Base-by-base conservation (phyloP, 2,329 filamentous ascomycete species). In the Diaporthe citriasiana region DNA sequence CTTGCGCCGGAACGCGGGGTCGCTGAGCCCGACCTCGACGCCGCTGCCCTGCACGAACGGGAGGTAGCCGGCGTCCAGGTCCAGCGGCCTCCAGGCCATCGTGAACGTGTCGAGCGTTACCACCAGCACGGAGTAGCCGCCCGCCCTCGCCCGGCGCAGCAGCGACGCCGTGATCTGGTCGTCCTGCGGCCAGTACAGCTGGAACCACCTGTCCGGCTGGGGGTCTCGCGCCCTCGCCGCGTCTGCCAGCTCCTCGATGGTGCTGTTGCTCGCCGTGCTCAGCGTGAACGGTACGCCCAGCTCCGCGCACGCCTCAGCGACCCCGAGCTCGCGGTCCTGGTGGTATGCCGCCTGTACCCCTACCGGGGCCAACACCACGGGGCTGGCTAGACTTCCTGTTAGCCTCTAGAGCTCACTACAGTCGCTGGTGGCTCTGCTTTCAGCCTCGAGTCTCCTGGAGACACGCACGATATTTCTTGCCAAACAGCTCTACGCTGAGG, bases 61-160 rank as follows among this genome's bases (percentile, higher is more conserved):
- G 0, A 90, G 78, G 77, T 90, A 93, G 3, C 85, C 89, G 19
- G 87, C 86, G 76, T 94, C 92, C 6, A 94, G 86, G 78, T 94
- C 93, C 0, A 85, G 86, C 0, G 92, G 93, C 50, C 93, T 86
- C 92, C 93, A 95, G 0, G 88, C 89, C 47, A 95, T 85, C 17
- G 87, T 87, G 82, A 90, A 93, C 0, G 92, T 94, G 81, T 95
- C 93, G 0, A 94, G 85, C 0, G 93, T 95, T 0, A 95, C 91
- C 9, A 95, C 89, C 0, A 95, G 85, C 0, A 91, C 91, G 45
- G 86, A 87, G 82, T 87, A 95, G 0, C 92, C 93, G 42, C 85
- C 87, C 0, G 82, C 84, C 78, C 90, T 90, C 0, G 92, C 93
- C 0, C 92, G 87, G 1, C 82, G 79, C 6, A 95, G 85, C 22